Evolutionary conservation across 371 early-diverging fungal species (phyloP).

Genomic region (Actinomucor elegans): DNA sequence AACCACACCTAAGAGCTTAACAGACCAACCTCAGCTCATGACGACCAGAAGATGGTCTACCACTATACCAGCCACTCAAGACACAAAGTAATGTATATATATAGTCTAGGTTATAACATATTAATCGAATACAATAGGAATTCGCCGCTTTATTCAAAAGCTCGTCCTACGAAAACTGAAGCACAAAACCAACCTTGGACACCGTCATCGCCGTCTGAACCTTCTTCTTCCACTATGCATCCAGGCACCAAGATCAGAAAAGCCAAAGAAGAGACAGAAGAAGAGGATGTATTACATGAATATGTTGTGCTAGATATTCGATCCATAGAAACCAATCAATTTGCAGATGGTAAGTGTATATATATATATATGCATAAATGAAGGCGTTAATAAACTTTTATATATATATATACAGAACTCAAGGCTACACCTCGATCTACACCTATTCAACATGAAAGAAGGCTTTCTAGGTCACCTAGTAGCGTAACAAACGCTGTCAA

Average conservation of each 20-base stretch:
- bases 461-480: background rate
- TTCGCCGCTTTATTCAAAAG: constrained; percentile 18
- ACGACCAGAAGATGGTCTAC: constrained; percentile 1
- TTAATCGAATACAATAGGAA: background rate
- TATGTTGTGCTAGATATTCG: constrained; percentile 87
- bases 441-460: background rate
- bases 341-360: constrained; percentile 73
- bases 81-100: constrained; percentile 4
- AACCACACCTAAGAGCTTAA: background rate
- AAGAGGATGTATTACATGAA: constrained; percentile 70
- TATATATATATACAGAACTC: background rate
- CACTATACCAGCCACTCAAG: no score
- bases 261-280: constrained; percentile 17
- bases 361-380: background rate
- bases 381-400: no score
- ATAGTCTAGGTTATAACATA: background rate
- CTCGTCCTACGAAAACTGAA: constrained; percentile 10
- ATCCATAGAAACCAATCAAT: constrained; percentile 82
- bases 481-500: constrained; percentile 18
- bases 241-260: constrained; percentile 7
- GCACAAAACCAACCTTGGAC: constrained; percentile 2
- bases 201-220: constrained; percentile 11
- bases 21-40: no score
- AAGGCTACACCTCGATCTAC: background rate
- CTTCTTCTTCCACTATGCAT: background rate